Base-by-base conservation (phyloP, 78 protist species). In the Dictyostelium firmibasis region DNA sequence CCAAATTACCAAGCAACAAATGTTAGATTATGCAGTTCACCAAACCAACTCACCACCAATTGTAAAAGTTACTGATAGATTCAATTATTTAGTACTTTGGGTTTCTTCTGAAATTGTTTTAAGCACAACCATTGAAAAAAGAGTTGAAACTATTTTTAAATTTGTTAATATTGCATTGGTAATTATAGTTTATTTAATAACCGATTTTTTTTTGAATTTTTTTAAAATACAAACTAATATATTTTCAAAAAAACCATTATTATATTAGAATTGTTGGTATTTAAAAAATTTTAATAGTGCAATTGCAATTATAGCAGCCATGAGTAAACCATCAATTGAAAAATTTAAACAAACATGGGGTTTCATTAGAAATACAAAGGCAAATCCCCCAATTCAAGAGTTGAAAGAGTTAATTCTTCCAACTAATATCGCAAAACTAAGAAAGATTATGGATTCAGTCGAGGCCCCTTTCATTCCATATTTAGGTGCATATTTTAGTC, bases 161-260 rank as follows among this genome's bases (percentile, higher is more conserved):
- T 89, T 89, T 81, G 18, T 89, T n/a, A 89, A 89, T 70, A 89
- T 89, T 53, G 94, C 94, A 9, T 35, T 89, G 64, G 92, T 85
- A 85, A 53, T 16, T 85, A 18, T 7, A 27, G 43, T 4, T 44
- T 44, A 38, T 38, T 38, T 38, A 38, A 2, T n/a, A n/a, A n/a
- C n/a, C n/a, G n/a, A n/a, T n/a, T n/a, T n/a, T n/a, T n/a, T n/a
- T n/a, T n/a, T n/a, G n/a, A n/a, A n/a, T n/a, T n/a, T n/a, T n/a
- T n/a, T n/a, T n/a, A n/a, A n/a, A n/a, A n/a, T n/a, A n/a, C n/a
- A n/a, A n/a, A n/a, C n/a, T n/a, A n/a, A n/a, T n/a, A n/a, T n/a
- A n/a, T n/a, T n/a, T n/a, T n/a, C n/a, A n/a, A n/a, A n/a, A n/a
- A n/a, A n/a, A n/a, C n/a, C n/a, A n/a, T n/a, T n/a, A n/a, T n/a